A percentile compares a stretch with the other conserved stretches of the same genome.
Conservation (phyloP, 345 rosid genomes). For the Murraya paniculata region DNA sequence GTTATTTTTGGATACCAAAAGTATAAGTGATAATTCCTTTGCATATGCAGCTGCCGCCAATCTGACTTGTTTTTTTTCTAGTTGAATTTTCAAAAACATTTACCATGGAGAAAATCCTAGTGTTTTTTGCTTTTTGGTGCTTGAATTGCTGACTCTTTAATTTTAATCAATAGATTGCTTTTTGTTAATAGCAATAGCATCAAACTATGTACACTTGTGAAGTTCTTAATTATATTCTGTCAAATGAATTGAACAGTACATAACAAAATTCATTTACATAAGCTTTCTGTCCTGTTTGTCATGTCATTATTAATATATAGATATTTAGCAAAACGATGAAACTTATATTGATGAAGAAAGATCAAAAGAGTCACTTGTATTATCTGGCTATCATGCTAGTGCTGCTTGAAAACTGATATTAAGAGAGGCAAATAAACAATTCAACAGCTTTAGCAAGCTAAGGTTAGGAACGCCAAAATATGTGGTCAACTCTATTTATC, state of each 20-base stretch:
- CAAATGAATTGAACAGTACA: not conserved
- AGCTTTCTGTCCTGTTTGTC: not conserved
- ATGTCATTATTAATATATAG: not conserved
- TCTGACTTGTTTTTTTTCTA: not conserved
- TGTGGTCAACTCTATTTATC: not conserved
- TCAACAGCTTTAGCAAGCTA: constrained; percentile 1
- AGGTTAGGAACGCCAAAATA: not conserved
- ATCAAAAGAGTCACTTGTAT: not conserved
- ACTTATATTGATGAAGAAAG: too few species aligned
- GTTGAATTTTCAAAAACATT: not conserved
- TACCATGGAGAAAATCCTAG: not conserved
- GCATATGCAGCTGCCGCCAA: not conserved
- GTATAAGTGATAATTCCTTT: not conserved
- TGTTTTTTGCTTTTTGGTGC: not conserved
- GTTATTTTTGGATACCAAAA: not conserved
- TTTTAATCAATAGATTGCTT: not conserved
- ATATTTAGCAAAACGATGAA: not conserved
- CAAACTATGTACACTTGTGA: not conserved
- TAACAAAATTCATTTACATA: not conserved
- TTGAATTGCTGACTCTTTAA: not conserved
- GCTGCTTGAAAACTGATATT: not conserved
- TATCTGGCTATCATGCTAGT: not conserved
- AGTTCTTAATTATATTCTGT: not conserved
- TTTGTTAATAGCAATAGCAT: not conserved
- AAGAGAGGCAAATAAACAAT: not conserved